Conservation (phyloP, 2,329 filamentous ascomycete genomes). For the Amauroascus verrucosus region DNA sequence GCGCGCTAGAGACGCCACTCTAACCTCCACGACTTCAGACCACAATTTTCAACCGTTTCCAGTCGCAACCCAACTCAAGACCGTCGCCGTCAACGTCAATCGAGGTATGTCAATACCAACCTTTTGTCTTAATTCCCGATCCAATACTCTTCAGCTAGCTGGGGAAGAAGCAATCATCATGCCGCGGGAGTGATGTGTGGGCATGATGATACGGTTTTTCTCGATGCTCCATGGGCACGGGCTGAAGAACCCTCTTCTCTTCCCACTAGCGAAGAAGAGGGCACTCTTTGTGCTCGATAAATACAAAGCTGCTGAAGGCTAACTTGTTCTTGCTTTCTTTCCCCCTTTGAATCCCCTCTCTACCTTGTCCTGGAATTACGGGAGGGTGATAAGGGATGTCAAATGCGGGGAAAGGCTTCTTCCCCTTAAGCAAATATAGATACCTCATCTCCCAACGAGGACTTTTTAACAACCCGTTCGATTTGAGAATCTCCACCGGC, state of each 20-base stretch:
- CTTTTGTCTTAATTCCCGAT: conserved; percentile 14
- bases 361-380: background rate
- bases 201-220: conserved; percentile 36
- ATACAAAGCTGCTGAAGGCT: conserved; percentile 50
- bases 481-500: conserved; percentile 43
- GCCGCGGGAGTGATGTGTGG: background rate
- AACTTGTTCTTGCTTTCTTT: conserved; percentile 33
- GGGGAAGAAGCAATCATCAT: conserved; percentile 35
- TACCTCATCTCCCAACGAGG: conserved; percentile 44
- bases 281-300: conserved; percentile 56
- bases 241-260: conserved; percentile 57
- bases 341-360: conserved; percentile 1
- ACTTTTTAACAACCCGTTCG: conserved; percentile 22
- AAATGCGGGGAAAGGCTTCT: conserved; percentile 1
- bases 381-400: background rate
- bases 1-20: background rate
- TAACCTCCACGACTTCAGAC: background rate
- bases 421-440: conserved; percentile 32
- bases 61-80: background rate
- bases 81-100: conserved; percentile 20
- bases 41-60: background rate
- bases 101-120: conserved; percentile 33
- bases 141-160: conserved; percentile 35
- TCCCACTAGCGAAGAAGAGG: conserved; percentile 27
- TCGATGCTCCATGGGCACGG: conserved; percentile 38